phyloP scores from a whole-genome alignment of 352 stramenopile species.

The Pythium oligandrum region DNA sequence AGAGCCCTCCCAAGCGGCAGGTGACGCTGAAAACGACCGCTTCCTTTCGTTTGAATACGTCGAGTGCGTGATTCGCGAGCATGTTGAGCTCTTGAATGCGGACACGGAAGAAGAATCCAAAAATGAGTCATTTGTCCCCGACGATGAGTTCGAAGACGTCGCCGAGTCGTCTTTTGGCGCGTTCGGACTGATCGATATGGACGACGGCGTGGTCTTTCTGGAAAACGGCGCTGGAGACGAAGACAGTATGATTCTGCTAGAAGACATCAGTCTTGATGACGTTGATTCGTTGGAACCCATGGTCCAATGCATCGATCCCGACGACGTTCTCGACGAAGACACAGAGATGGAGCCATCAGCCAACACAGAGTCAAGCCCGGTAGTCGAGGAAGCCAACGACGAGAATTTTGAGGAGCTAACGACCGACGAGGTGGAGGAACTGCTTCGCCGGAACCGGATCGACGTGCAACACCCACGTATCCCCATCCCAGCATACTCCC shows the following conservation, averaged over 20 bases:
- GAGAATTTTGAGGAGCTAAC: too few relatives aligned
- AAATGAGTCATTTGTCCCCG: not conserved
- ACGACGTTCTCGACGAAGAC: not conserved
- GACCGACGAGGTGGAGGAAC: too few relatives aligned
- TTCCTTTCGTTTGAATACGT: constrained; percentile 37
- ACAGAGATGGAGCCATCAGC: not conserved
- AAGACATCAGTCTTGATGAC: constrained; percentile 11
- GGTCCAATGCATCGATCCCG: not conserved
- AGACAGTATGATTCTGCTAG: constrained; percentile 20
- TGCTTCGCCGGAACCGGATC: too few relatives aligned
- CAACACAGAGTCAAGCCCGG: not conserved
- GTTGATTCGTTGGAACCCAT: not conserved
- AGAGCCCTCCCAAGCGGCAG: not conserved
- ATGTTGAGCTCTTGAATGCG: not conserved
- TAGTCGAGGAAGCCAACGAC: too few relatives aligned
- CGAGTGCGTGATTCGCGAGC: constrained; percentile 17
- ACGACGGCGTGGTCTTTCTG: not conserved
- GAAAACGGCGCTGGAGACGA: constrained; percentile 6
- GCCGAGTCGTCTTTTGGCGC: not conserved
- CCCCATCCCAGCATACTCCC: too few relatives aligned
- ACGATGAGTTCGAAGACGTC: constrained; percentile 18
- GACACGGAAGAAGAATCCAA: not conserved
- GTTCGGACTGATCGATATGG: not conserved
- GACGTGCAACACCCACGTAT: too few relatives aligned
- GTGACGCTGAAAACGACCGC: constrained; percentile 14